A percentile compares a stretch with the other conserved stretches of the same genome.
Conservation (phyloP, 192 early-diverging fungal species). For the Coemansia sp. region DNA sequence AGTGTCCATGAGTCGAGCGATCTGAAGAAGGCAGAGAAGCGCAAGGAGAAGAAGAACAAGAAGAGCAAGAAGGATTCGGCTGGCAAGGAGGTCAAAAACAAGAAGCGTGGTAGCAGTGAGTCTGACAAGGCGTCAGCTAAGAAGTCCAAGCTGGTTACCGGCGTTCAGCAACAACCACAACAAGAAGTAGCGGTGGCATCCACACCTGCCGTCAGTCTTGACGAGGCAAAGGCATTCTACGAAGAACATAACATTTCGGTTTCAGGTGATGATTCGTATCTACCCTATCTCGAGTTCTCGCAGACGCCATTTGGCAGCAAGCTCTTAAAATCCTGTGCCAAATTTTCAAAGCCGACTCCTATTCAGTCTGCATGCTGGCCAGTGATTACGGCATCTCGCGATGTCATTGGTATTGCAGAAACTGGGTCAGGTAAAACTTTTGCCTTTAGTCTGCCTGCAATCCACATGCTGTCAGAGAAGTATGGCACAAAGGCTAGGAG, state of each 20-base stretch:
- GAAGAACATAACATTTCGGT: slow-evolving; percentile 64
- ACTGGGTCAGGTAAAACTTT: slow-evolving; percentile 96
- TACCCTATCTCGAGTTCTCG: slow-evolving; percentile 73
- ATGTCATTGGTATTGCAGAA: slow-evolving; percentile 94
- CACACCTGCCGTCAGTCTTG: slow-evolving; percentile 17
- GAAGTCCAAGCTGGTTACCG: slow-evolving; percentile 31
- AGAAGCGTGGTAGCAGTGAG: slow-evolving; percentile 31
- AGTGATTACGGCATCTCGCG: slow-evolving; percentile 72
- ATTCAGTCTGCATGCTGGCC: slow-evolving; percentile 97
- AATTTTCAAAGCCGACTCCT: slow-evolving; percentile 83
- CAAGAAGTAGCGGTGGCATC: not conserved
- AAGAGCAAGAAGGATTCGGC: slow-evolving; percentile 32
- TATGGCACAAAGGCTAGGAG: slow-evolving; percentile 62
- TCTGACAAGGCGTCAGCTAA: slow-evolving; percentile 20
- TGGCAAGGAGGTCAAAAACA: slow-evolving; percentile 24
- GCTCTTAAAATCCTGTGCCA: slow-evolving; percentile 62
- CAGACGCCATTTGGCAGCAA: slow-evolving; percentile 69
- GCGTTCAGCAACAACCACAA: not conserved
- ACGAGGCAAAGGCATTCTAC: slow-evolving; percentile 55
- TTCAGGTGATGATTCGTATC: slow-evolving; percentile 54
- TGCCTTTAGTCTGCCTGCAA: slow-evolving; percentile 88
- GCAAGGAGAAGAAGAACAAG: slow-evolving; percentile 41
- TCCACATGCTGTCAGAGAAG: slow-evolving; percentile 75
- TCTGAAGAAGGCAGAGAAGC: slow-evolving; percentile 14
- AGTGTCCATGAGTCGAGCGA: not conserved